Evolutionary conservation across 1,284 basidiomycete species (phyloP).

Genomic region (Heterobasidion parviporum): DNA sequence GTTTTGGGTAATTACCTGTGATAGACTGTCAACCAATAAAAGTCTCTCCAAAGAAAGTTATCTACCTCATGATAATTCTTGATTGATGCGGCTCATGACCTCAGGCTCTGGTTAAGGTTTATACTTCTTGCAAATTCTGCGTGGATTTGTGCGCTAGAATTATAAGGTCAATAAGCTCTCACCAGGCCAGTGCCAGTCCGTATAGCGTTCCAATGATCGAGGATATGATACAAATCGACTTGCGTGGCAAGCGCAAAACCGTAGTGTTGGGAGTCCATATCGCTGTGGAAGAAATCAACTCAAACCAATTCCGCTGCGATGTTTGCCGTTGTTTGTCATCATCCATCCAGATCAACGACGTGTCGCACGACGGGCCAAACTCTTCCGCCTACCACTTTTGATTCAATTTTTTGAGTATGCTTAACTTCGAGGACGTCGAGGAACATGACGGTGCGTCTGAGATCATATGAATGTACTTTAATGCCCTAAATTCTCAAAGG

Average conservation of each 20-base stretch:
- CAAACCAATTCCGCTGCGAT: neutral
- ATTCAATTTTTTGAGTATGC: constrained; percentile 6
- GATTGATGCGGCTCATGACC: neutral
- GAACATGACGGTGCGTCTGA: constrained; percentile 47
- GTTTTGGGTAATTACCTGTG: no score
- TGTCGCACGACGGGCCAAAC: constrained; percentile 7
- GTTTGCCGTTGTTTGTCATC: constrained; percentile 3
- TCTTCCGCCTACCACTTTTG: neutral
- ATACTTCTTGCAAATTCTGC: neutral
- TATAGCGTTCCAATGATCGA: neutral
- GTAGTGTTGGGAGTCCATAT: neutral
- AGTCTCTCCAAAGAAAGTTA: no score
- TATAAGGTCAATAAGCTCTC: no score
- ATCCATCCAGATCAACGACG: constrained; percentile 7
- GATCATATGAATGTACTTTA: neutral
- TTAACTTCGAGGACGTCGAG: constrained; percentile 55
- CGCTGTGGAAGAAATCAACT: neutral
- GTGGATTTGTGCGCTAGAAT: no score
- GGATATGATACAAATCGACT: neutral
- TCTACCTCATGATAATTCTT: neutral
- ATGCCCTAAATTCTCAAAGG: constrained; percentile 35
- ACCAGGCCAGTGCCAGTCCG: no score
- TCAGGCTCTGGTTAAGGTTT: neutral
- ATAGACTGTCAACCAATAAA: no score
- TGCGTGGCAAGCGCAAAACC: no score